Base-by-base conservation (phyloP, 345 rosid species). In the Laguncularia racemosa region DNA sequence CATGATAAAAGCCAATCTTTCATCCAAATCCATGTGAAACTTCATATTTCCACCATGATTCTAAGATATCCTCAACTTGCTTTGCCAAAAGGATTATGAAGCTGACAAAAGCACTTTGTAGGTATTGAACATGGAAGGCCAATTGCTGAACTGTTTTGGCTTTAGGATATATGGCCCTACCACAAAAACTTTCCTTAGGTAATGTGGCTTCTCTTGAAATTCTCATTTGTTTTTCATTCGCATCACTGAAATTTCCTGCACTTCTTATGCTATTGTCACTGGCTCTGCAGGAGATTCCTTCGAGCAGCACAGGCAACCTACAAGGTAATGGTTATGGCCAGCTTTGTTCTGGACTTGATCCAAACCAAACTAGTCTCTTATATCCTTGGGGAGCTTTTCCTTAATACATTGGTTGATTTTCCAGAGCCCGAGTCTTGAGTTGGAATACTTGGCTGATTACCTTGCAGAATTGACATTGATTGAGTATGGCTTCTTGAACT, bases 171-270 rank as follows among this genome's bases (percentile, higher is more conserved):
- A 61, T 64, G 67, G 71, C 20, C 95, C 98, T 50, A 86, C 93
- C 13, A 69, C 95, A 16, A 86, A 89, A 80, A 75, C 93, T 51
- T 92, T 92, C 72, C 84, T 92, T 57, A 83, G 98, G 98, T 91
- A 71, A 44, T 10, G 15, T 4, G 53, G 14, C 23, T 46, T 51
- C 48, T 17, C 17, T 12, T 20, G 20, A 33, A 47, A 16, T 12
- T 14, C 50, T 64, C 52, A 15, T 43, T 63, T 19, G 15, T 47
- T 47, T 0, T 23, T 20, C 14, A 43, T 56, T n/a, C 33, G 12
- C 0, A 4, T 9, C 14, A 47, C 18, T 16, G n/a, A 47, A 44
- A 14, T 45, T 28, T 28, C 20, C 53, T 50, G 21, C 63, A 20
- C 40, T 40, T 23, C 44, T 50, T 48, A 2, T 28, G 26, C 10